Conservation (phyloP, 768 basidiomycete genomes). For the Suillus subalutaceus region DNA sequence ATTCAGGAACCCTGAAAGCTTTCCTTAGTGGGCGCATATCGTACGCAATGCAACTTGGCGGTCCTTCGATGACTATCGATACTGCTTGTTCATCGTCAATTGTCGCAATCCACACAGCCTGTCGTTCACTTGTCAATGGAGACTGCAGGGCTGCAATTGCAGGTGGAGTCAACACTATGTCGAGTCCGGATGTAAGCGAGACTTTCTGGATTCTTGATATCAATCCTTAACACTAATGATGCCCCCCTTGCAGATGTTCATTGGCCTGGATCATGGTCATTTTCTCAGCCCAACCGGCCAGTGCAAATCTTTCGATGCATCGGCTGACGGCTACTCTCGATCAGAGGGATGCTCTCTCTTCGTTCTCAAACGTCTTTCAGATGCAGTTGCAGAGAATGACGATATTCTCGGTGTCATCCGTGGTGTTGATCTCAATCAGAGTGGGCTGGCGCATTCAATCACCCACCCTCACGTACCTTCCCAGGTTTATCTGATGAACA, state of each 20-base stretch:
- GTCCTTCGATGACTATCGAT: conserved; percentile 72
- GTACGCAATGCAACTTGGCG: conserved; percentile 66
- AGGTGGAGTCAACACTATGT: conserved; percentile 75
- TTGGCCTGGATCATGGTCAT: conserved; percentile 69
- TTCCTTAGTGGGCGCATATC: conserved; percentile 76
- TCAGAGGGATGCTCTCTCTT: conserved; percentile 73
- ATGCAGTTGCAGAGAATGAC: conserved; percentile 70
- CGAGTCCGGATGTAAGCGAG: conserved; percentile 66
- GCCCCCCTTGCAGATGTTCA: conserved; percentile 53
- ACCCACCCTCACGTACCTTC: conserved; percentile 72
- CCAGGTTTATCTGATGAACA: conserved; percentile 57
- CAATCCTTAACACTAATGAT: conserved; percentile 10
- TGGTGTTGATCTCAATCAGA: conserved; percentile 73
- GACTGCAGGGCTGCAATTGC: conserved; percentile 74
- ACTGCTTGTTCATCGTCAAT: conserved; percentile 77
- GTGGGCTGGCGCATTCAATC: conserved; percentile 65
- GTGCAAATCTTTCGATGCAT: conserved; percentile 70
- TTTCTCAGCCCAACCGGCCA: conserved; percentile 69
- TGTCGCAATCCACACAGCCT: conserved; percentile 70
- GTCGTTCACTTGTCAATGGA: conserved; percentile 59
- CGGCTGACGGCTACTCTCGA: conserved; percentile 75
- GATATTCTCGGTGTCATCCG: conserved; percentile 69
- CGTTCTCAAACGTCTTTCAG: conserved; percentile 70
- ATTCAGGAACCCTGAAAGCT: conserved; percentile 64
- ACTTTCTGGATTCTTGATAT: background rate